Conservation (phyloP, 2,329 filamentous ascomycete species). For the Talaromyces sp. region DNA sequence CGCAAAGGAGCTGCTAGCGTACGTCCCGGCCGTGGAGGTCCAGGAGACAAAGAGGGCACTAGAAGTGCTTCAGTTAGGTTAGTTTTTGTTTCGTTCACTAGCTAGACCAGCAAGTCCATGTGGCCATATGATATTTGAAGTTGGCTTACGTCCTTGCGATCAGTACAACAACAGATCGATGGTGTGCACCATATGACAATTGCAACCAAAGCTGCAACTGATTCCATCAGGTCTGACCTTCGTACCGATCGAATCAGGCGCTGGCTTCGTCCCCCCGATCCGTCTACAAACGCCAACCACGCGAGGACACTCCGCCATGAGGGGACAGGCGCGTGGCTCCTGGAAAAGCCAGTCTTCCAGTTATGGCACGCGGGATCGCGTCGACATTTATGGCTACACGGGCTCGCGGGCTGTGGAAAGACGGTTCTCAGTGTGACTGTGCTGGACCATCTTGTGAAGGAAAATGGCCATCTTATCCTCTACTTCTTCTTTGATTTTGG, state of each 20-base stretch:
- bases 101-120: not conserved
- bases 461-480: not conserved
- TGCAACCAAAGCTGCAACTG: too few relatives aligned
- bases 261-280: constrained; percentile 7
- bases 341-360: constrained; percentile 5
- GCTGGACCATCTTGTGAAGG: constrained; percentile 14
- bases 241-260: too few relatives aligned
- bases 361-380: constrained; percentile 9
- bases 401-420: constrained; percentile 38
- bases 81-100: not conserved
- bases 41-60: not conserved
- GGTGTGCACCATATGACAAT: too few relatives aligned
- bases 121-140: too few relatives aligned
- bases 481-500: constrained; percentile 19
- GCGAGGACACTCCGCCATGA: constrained; percentile 5
- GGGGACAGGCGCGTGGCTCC: constrained; percentile 11
- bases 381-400: constrained; percentile 37
- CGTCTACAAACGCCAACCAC: constrained; percentile 10
- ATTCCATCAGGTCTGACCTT: too few relatives aligned
- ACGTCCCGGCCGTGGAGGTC: not conserved
- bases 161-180: too few relatives aligned
- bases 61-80: not conserved
- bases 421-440: constrained; percentile 34
- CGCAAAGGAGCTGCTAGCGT: constrained; percentile 3
- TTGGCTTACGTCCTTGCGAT: too few relatives aligned